phyloP scores from a whole-genome alignment of 2,329 filamentous ascomycete genomes.

The Magnaporthiopsis incrustans region DNA sequence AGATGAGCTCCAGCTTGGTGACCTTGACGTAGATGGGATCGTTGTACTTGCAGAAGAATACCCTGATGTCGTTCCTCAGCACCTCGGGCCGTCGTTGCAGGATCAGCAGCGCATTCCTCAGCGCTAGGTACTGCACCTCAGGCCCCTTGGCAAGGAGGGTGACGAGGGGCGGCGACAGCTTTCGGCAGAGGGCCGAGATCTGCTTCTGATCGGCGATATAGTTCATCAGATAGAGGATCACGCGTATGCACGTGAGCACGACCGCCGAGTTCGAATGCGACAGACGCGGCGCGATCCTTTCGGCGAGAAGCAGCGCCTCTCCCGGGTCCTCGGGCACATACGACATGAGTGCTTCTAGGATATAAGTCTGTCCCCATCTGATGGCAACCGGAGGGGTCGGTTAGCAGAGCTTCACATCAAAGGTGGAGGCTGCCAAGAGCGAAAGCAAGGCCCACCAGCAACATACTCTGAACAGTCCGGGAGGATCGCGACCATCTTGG shows the following conservation, averaged over 20 bases:
- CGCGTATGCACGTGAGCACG: slow-evolving; percentile 89
- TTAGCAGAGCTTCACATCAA: background rate
- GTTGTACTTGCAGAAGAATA: slow-evolving; percentile 99
- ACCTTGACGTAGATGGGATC: slow-evolving; percentile 99
- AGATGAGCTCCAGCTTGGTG: slow-evolving; percentile 95
- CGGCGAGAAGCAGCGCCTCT: slow-evolving; percentile 82
- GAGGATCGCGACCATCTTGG: slow-evolving; percentile 94
- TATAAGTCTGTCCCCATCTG: slow-evolving; percentile 98
- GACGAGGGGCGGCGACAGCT: slow-evolving; percentile 89
- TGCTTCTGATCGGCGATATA: slow-evolving; percentile 92
- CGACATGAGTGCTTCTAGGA: slow-evolving; percentile 93
- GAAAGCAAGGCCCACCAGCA: background rate
- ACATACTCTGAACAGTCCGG: slow-evolving; percentile 93
- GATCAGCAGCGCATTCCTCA: slow-evolving; percentile 89
- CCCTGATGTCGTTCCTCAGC: slow-evolving; percentile 88
- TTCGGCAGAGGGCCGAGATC: slow-evolving; percentile 77
- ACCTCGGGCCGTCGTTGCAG: slow-evolving; percentile 89
- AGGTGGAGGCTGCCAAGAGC: background rate
- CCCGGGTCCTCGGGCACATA: slow-evolving; percentile 88
- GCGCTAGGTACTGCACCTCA: slow-evolving; percentile 94
- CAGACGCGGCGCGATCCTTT: slow-evolving; percentile 88
- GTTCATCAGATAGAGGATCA: slow-evolving; percentile 97
- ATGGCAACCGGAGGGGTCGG: slow-evolving; percentile 9
- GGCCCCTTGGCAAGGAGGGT: slow-evolving; percentile 92
- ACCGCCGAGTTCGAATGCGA: slow-evolving; percentile 97